Conservation (phyloP, 129 eudicot genomes). For the Flaveria bidentis region DNA sequence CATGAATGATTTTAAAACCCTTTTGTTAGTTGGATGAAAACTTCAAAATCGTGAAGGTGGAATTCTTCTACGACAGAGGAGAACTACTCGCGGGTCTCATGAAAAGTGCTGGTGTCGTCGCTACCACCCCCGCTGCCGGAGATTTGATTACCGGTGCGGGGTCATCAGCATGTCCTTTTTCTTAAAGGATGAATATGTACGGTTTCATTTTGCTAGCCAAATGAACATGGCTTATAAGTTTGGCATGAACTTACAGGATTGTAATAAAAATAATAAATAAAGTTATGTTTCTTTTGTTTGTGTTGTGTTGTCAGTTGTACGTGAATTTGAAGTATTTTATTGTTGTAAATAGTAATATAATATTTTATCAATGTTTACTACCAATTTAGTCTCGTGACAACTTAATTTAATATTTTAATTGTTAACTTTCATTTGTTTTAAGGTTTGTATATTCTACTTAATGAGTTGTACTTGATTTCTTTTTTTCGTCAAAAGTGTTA, state of each 20-base stretch:
- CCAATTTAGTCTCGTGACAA: too few species aligned
- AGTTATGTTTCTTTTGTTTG: neutral
- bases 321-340: neutral
- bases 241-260: neutral
- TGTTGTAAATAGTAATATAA: neutral
- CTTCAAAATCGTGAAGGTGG: conserved; percentile 46
- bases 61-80: conserved; percentile 61
- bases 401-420: too few species aligned
- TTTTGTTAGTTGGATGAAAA: conserved; percentile 45
- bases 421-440: too few species aligned
- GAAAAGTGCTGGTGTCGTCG: conserved; percentile 27
- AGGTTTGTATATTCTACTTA: too few species aligned
- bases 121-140: conserved; percentile 1
- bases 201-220: conserved; percentile 1
- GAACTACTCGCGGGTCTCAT: conserved; percentile 51
- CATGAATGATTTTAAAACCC: neutral
- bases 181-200: neutral
- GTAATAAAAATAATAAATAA: neutral
- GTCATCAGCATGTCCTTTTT: conserved; percentile 45
- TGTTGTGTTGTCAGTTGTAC: neutral
- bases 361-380: too few species aligned
- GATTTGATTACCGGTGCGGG: neutral
- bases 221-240: conserved; percentile 4
- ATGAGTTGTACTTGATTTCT: too few species aligned
- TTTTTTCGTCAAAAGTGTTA: too few species aligned